These are phyloP conservation scores for Saccharomyces pastorianus DNA, from an alignment of 1,139 yeast genomes.

Conservation along the genomic window DNA sequence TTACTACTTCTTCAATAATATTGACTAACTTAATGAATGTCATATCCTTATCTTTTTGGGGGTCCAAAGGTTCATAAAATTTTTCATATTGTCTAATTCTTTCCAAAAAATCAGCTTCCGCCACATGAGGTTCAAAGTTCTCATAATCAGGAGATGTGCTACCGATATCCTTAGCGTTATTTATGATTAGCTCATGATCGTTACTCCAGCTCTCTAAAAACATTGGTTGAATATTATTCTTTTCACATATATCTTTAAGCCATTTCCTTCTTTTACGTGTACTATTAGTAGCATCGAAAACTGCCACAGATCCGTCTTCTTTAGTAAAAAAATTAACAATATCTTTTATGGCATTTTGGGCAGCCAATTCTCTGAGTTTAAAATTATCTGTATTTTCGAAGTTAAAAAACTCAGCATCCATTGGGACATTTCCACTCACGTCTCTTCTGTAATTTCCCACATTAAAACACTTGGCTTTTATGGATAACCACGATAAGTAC, in stretches of 20 bases:
- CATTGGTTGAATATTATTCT: conserved; percentile 73
- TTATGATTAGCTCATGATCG: conserved; percentile 66
- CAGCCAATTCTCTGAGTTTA: conserved; percentile 58
- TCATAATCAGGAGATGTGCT: conserved; percentile 81
- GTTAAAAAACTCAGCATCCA: conserved; percentile 72
- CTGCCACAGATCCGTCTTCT: conserved; percentile 81
- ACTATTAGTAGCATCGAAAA: conserved; percentile 81
- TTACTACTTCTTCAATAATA: conserved; percentile 78
- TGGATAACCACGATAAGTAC: conserved; percentile 85
- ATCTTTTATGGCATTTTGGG: conserved; percentile 64
- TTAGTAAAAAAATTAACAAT: conserved; percentile 82
- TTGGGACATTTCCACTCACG: conserved; percentile 42
- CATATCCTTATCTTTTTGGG: conserved; percentile 48
- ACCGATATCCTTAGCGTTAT: conserved; percentile 78
- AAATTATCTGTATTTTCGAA: conserved; percentile 57
- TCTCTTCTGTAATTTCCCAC: conserved; percentile 79
- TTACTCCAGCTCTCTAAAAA: conserved; percentile 90
- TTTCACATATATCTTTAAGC: conserved; percentile 56
- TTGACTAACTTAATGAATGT: conserved; percentile 84
- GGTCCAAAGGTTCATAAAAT: conserved; percentile 65
- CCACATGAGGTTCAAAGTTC: conserved; percentile 63
- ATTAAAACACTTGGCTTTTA: conserved; percentile 79
- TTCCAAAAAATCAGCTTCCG: conserved; percentile 61
- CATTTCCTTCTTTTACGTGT: conserved; percentile 62
- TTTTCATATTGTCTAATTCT: conserved; percentile 68